phyloP scores from a whole-genome alignment of 345 rosid species.

The Brassica juncea region DNA sequence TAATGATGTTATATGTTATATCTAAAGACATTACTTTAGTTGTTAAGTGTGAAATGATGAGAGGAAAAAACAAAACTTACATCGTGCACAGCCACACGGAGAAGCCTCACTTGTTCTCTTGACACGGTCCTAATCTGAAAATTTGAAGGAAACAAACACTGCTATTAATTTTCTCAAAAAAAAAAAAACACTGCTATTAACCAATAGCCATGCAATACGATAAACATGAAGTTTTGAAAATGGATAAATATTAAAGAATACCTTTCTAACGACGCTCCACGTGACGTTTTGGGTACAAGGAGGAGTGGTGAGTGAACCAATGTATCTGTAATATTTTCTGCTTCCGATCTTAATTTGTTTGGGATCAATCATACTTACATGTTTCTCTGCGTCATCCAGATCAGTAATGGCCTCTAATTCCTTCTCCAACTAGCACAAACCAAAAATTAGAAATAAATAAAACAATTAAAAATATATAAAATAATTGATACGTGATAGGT shows the following conservation, averaged over 20 bases:
- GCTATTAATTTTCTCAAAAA: background rate
- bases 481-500: background rate
- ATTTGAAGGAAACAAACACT: background rate
- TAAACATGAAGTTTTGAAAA: background rate
- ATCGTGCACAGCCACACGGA: conserved; percentile 83
- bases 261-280: conserved; percentile 76
- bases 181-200: background rate
- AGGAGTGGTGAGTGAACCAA: conserved; percentile 85
- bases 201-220: background rate
- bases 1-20: background rate
- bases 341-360: conserved; percentile 54
- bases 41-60: background rate
- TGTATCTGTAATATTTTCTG: conserved; percentile 72
- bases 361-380: conserved; percentile 58
- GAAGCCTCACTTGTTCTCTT: conserved; percentile 60
- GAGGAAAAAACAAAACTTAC: conserved; percentile 44
- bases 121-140: conserved; percentile 52
- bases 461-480: background rate
- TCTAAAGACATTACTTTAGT: background rate
- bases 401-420: conserved; percentile 40
- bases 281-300: conserved; percentile 76
- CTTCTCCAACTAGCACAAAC: conserved; percentile 44
- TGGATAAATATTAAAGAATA: conserved; percentile 12
- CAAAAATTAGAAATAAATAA: background rate
- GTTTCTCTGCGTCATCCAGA: conserved; percentile 37